Base-by-base conservation (phyloP, 352 stramenopile genomes). In the Phytophthora sp. region DNA sequence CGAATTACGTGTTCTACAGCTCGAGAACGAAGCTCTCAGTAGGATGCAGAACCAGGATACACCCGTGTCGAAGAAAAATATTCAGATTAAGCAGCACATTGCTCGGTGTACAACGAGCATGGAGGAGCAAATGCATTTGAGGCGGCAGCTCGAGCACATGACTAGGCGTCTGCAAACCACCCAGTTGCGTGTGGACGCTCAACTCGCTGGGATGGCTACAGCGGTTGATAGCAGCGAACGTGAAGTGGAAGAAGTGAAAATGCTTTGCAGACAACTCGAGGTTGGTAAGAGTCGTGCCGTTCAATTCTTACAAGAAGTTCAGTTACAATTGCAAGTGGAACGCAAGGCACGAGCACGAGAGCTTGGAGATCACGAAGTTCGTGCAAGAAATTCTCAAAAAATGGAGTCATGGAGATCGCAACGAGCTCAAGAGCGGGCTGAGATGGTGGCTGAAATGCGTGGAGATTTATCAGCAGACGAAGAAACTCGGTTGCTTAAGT, bases 131-230 rank as follows among this genome's bases (percentile, higher is more conserved):
- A 89, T 92, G 80, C 80, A 93, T 66, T 49, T 79, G 15, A 71
- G 84, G 5, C 56, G 85, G 39, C 84, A 93, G 50, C 73, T 93
- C 3, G 84, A 93, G 65, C 86, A 93, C 77, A 93, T 95, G 86
- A 79, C 91, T 42, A 79, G 85, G 11, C 81, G 86, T 0, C 70
- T 95, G 6, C 83, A 93, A 64, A 91, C 81, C 3, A 87, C 80
- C 0, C 85, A 93, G 30, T 63, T 93, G 24, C 82, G 83, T 23
- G 81, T 93, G 13, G 78, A 93, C 30, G 62, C 81, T 16, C 86
- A 95, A 26, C 65, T 95, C 15, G 67, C 79, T 7, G 79, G 78
- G 9, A 93, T 95, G 83, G 60, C 80, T 7, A 69, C 81, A 47
- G 77, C 84, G 4, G 83, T 93, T 6, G 75, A 90, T n/a, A 76